Evolutionary conservation across 345 rosid species (phyloP).

Genomic region (Jatropha curcas): DNA sequence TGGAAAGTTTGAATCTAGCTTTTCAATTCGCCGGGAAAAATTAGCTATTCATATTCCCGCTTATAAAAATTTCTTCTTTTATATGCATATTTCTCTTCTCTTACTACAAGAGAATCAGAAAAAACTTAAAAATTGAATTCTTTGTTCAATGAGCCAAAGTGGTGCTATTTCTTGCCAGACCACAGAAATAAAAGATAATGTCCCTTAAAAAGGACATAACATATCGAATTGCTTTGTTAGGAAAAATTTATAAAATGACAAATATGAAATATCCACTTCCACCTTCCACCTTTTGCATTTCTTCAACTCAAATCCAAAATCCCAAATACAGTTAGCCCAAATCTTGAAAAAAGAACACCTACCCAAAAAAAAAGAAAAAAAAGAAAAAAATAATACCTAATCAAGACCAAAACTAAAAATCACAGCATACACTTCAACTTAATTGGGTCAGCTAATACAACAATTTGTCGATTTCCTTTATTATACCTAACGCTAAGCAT

Average conservation of each 20-base stretch:
- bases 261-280: neutral
- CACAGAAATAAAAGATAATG: neutral
- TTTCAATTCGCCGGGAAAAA: neutral
- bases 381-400: neutral
- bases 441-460: constrained; percentile 15
- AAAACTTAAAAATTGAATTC: too few relatives aligned
- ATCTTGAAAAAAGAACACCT: too few relatives aligned
- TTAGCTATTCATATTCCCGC: constrained; percentile 4
- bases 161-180: neutral
- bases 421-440: neutral
- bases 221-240: neutral
- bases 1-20: too few relatives aligned
- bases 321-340: constrained; percentile 15
- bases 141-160: too few relatives aligned
- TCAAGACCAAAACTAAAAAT: neutral
- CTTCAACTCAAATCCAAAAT: neutral
- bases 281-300: neutral
- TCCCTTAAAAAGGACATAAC: neutral
- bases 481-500: constrained; percentile 38
- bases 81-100: too few relatives aligned
- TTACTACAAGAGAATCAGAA: too few relatives aligned
- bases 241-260: neutral
- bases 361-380: too few relatives aligned
- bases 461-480: neutral
- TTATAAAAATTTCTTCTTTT: too few relatives aligned